Conservation (phyloP, 2,329 filamentous ascomycete genomes). For the Xylaria sp. region DNA sequence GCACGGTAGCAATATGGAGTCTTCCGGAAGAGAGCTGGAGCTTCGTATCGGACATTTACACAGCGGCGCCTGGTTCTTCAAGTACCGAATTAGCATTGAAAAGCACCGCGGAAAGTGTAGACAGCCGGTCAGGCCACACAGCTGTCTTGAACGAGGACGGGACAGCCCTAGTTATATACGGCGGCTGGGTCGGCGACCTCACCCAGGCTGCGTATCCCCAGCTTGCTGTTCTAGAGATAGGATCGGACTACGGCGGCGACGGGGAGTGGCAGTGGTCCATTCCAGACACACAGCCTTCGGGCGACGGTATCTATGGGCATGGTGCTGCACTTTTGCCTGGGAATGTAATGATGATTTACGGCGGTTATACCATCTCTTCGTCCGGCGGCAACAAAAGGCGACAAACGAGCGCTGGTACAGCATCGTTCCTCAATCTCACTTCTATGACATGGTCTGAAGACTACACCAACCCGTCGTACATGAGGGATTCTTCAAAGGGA, state of each 20-base stretch:
- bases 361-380: slow-evolving; percentile 65
- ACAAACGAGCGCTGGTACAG: slow-evolving; percentile 44
- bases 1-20: slow-evolving; percentile 85
- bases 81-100: slow-evolving; percentile 68
- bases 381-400: slow-evolving; percentile 51
- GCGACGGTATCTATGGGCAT: slow-evolving; percentile 68
- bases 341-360: slow-evolving; percentile 75
- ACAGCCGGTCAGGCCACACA: slow-evolving; percentile 90
- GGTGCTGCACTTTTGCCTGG: slow-evolving; percentile 72
- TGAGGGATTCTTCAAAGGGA: slow-evolving; percentile 23
- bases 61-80: slow-evolving; percentile 59
- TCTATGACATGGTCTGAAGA: slow-evolving; percentile 63
- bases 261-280: slow-evolving; percentile 78
- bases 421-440: slow-evolving; percentile 67
- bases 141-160: slow-evolving; percentile 85
- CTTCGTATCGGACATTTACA: slow-evolving; percentile 68
- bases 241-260: slow-evolving; percentile 76
- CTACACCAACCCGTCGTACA: slow-evolving; percentile 60
- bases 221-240: slow-evolving; percentile 79
- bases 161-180: slow-evolving; percentile 78
- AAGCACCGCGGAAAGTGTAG: slow-evolving; percentile 61
- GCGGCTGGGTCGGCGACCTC: slow-evolving; percentile 91
- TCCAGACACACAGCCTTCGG: slow-evolving; percentile 62
- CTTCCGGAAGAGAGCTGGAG: slow-evolving; percentile 89
- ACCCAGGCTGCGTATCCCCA: slow-evolving; percentile 82